phyloP scores from a whole-genome alignment of 805 yeast species.

The Cyberlindnera saturnus region DNA sequence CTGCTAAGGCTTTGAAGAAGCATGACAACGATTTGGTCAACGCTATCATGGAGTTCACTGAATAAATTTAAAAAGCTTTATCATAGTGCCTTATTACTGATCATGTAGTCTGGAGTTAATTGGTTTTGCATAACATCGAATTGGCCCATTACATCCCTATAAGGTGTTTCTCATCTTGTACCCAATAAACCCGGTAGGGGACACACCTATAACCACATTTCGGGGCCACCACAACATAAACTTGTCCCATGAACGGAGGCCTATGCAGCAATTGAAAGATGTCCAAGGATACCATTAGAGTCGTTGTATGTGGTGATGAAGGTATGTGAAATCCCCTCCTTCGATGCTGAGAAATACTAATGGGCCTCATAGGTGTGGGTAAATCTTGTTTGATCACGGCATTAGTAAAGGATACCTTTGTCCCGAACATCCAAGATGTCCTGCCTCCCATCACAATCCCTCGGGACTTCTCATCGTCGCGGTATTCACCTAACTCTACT shows the following conservation, averaged over 20 bases:
- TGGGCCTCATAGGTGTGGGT: conserved; percentile 47
- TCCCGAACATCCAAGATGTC: conserved; percentile 69
- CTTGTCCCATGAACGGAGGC: not conserved
- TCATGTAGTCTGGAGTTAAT: too few species aligned
- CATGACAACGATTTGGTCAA: conserved; percentile 94
- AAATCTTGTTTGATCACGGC: conserved; percentile 76
- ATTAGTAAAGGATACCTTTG: conserved; percentile 74
- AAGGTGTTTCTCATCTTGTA: too few species aligned
- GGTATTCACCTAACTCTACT: conserved; percentile 58
- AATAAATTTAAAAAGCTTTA: conserved; percentile 5
- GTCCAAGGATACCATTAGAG: conserved; percentile 54
- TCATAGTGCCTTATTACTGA: not conserved
- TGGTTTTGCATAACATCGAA: too few species aligned
- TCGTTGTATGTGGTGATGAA: conserved; percentile 93
- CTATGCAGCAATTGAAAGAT: conserved; percentile 10
- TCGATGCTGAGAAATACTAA: not conserved
- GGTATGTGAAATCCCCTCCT: conserved; percentile 30
- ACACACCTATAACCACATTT: too few species aligned
- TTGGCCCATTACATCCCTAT: too few species aligned
- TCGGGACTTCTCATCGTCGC: conserved; percentile 53
- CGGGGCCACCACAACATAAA: too few species aligned
- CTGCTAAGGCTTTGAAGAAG: conserved; percentile 81
- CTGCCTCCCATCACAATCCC: conserved; percentile 85
- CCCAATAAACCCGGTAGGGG: too few species aligned
- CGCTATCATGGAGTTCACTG: conserved; percentile 79